phyloP scores from a whole-genome alignment of 805 yeast species.

The Yamadazyma akitaensis region DNA sequence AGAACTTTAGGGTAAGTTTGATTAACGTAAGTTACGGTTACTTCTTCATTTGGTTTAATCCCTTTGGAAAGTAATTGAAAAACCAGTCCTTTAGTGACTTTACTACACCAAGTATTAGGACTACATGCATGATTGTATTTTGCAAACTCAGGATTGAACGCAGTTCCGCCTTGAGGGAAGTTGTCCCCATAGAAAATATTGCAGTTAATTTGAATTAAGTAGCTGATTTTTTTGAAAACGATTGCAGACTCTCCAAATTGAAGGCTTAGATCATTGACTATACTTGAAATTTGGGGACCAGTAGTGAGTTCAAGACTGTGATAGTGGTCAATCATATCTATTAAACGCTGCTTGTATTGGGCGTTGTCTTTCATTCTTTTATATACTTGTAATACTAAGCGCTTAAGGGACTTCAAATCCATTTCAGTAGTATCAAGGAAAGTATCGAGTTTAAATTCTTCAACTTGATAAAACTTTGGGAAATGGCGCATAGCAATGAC shows the following conservation, averaged over 20 bases:
- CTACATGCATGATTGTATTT: conserved; percentile 41
- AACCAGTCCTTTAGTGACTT: neutral
- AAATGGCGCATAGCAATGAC: neutral
- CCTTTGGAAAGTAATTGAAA: conserved; percentile 4
- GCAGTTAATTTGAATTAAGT: conserved; percentile 1
- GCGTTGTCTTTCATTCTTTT: neutral
- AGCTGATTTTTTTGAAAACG: neutral
- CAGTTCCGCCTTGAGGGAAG: neutral
- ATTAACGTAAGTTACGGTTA: conserved; percentile 29
- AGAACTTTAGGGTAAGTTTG: conserved; percentile 24
- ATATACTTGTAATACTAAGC: neutral
- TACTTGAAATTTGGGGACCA: neutral
- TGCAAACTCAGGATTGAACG: conserved; percentile 34
- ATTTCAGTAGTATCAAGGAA: neutral
- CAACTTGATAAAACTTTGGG: neutral
- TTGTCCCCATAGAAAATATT: neutral
- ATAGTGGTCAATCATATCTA: conserved; percentile 1
- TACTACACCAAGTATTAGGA: conserved; percentile 26
- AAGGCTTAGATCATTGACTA: neutral
- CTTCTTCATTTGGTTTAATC: conserved; percentile 21
- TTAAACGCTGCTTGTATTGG: neutral
- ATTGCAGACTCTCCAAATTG: neutral
- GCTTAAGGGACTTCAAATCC: neutral
- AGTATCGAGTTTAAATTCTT: neutral
- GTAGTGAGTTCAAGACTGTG: neutral